These are phyloP conservation scores for Bipolaris cookei DNA, from an alignment of 2,329 filamentous ascomycete species.

Conservation along the genomic window DNA sequence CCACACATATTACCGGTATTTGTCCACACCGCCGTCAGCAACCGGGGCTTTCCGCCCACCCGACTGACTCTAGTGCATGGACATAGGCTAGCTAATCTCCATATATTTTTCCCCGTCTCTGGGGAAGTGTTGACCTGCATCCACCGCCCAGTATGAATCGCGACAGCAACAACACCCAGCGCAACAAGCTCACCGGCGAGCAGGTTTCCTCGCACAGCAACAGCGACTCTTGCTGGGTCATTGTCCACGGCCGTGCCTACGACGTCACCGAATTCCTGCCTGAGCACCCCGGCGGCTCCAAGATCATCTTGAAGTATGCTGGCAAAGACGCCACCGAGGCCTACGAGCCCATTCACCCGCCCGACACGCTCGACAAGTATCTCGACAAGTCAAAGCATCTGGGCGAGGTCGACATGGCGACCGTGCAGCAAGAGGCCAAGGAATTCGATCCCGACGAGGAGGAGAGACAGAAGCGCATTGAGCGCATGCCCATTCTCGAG, in stretches of 20 bases:
- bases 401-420: slow-evolving; percentile 49
- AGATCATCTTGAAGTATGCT: slow-evolving; percentile 90
- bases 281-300: slow-evolving; percentile 71
- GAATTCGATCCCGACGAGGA: slow-evolving; percentile 67
- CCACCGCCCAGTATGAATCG: slow-evolving; percentile 51
- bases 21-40: slow-evolving; percentile 36
- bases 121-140: slow-evolving; percentile 6
- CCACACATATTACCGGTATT: no score
- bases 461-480: slow-evolving; percentile 71
- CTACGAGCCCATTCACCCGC: slow-evolving; percentile 62
- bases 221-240: slow-evolving; percentile 78
- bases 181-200: slow-evolving; percentile 53
- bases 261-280: slow-evolving; percentile 70
- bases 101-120: slow-evolving; percentile 14
- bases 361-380: slow-evolving; percentile 53
- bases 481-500: slow-evolving; percentile 54
- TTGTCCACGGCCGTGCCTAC: slow-evolving; percentile 71
- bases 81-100: slow-evolving; percentile 23
- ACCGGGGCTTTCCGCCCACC: slow-evolving; percentile 36
- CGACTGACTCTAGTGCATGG: slow-evolving; percentile 27
- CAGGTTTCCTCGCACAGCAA: slow-evolving; percentile 75
- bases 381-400: slow-evolving; percentile 53
- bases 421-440: slow-evolving; percentile 44
- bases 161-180: slow-evolving; percentile 51
- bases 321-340: slow-evolving; percentile 52